phyloP scores from a whole-genome alignment of 1,139 yeast genomes.

The Kluyveromyces marxianus region DNA sequence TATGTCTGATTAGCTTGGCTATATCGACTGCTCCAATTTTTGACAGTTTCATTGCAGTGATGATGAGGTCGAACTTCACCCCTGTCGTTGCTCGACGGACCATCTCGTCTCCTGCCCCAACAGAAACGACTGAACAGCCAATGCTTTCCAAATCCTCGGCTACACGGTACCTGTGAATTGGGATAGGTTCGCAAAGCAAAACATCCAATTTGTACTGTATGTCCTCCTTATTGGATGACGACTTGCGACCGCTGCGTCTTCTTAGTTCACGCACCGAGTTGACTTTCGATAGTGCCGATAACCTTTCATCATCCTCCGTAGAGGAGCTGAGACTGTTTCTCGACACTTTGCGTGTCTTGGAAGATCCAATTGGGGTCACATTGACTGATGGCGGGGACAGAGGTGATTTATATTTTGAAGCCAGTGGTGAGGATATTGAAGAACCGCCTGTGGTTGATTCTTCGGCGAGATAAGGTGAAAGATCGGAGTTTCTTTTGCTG shows the following conservation, averaged over 20 bases:
- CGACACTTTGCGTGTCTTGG: conserved; percentile 1
- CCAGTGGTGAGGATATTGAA: conserved; percentile 12
- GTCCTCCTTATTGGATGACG: conserved; percentile 17
- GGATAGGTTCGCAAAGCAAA: conserved; percentile 79
- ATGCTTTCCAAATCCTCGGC: conserved; percentile 56
- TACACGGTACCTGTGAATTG: conserved; percentile 67
- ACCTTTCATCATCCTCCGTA: conserved; percentile 22
- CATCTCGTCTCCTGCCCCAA: conserved; percentile 74
- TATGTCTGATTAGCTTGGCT: conserved; percentile 66
- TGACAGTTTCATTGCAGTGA: conserved; percentile 66
- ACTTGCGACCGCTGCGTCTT: conserved; percentile 25
- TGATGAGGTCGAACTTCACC: conserved; percentile 74
- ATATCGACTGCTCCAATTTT: conserved; percentile 67
- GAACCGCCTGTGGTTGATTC: conserved; percentile 9
- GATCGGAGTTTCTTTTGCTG: conserved; percentile 1
- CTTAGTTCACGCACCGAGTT: conserved; percentile 21
- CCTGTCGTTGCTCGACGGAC: conserved; percentile 77
- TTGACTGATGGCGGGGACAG: conserved; percentile 18
- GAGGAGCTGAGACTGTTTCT: conserved; percentile 21
- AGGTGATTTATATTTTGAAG: conserved; percentile 22
- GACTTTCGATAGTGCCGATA: conserved; percentile 27
- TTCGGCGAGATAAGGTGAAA: conserved; percentile 13
- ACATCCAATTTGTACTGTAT: conserved; percentile 44
- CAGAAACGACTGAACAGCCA: conserved; percentile 78
- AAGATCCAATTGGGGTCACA: background rate